A percentile compares a stretch with the other conserved stretches of the same genome.
These are phyloP conservation scores for Microglena sp. DNA, from an alignment of 139 green algal genomes.

Conservation along the genomic window DNA sequence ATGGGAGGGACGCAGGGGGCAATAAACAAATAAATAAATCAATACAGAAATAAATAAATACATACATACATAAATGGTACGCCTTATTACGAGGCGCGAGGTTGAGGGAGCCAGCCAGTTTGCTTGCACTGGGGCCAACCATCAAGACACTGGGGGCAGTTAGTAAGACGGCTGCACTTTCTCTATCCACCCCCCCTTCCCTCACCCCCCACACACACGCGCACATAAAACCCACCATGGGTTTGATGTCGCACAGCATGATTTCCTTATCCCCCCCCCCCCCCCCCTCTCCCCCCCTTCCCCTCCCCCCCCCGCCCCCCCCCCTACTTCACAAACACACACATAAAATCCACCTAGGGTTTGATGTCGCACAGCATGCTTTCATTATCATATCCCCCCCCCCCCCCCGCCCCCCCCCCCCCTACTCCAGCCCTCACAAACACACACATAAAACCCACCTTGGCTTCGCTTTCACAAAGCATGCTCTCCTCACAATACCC, in stretches of 20 bases:
- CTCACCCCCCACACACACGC: too few relatives aligned
- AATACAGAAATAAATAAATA: too few relatives aligned
- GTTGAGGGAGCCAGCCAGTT: too few relatives aligned
- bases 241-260: background rate
- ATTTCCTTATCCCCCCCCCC: background rate
- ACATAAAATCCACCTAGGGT: background rate
- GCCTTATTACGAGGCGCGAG: too few relatives aligned
- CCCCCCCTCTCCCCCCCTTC: background rate
- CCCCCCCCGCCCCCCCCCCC: too few relatives aligned
- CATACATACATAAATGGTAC: too few relatives aligned
- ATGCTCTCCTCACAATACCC: slow-evolving; percentile 39
- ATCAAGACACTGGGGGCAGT: background rate
- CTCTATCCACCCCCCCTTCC: too few relatives aligned
- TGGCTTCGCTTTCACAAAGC: slow-evolving; percentile 48
- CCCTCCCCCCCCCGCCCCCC: background rate
- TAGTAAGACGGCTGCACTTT: background rate
- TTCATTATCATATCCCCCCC: background rate
- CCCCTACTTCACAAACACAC: background rate
- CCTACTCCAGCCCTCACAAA: too few relatives aligned
- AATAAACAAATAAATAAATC: too few relatives aligned
- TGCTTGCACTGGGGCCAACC: too few relatives aligned
- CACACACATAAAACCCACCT: too few relatives aligned
- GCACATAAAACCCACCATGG: background rate
- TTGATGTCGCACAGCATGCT: background rate
- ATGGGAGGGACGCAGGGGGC: too few relatives aligned